These are phyloP conservation scores for Trametopsis cervina DNA, from an alignment of 768 basidiomycete genomes.

Conservation along the genomic window DNA sequence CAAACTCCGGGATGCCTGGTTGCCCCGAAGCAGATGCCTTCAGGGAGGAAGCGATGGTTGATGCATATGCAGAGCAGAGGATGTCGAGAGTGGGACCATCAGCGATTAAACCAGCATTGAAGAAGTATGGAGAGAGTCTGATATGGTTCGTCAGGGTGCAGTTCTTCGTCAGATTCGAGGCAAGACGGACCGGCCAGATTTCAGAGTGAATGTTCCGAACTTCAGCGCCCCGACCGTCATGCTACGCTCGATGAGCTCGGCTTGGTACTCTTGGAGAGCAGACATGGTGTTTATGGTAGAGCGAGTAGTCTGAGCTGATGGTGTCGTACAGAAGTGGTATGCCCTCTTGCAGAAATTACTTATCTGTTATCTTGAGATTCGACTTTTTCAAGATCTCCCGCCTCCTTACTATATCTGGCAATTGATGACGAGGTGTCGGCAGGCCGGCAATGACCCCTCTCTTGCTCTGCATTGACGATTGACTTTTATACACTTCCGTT, in stretches of 20 bases:
- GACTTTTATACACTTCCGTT: too few species aligned
- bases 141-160: slow-evolving; percentile 6
- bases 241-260: slow-evolving; percentile 59
- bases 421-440: too few species aligned
- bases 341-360: not conserved
- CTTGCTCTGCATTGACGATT: too few species aligned
- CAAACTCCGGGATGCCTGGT: slow-evolving; percentile 40
- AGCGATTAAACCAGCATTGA: slow-evolving; percentile 88
- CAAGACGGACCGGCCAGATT: slow-evolving; percentile 82
- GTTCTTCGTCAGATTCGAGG: slow-evolving; percentile 1
- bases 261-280: slow-evolving; percentile 44
- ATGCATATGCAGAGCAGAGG: slow-evolving; percentile 77
- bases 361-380: not conserved
- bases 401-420: too few species aligned
- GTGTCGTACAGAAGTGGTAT: too few species aligned
- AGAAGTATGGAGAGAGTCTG: slow-evolving; percentile 92
- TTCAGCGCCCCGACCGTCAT: slow-evolving; percentile 70
- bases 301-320: too few species aligned
- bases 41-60: slow-evolving; percentile 59
- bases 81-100: slow-evolving; percentile 74
- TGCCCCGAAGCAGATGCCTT: slow-evolving; percentile 18
- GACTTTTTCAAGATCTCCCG: not conserved
- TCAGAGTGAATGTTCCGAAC: slow-evolving; percentile 90
- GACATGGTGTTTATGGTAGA: slow-evolving; percentile 13
- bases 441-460: too few species aligned